phyloP scores from a whole-genome alignment of 192 early-diverging fungal genomes.

The Coemansia furcata region DNA sequence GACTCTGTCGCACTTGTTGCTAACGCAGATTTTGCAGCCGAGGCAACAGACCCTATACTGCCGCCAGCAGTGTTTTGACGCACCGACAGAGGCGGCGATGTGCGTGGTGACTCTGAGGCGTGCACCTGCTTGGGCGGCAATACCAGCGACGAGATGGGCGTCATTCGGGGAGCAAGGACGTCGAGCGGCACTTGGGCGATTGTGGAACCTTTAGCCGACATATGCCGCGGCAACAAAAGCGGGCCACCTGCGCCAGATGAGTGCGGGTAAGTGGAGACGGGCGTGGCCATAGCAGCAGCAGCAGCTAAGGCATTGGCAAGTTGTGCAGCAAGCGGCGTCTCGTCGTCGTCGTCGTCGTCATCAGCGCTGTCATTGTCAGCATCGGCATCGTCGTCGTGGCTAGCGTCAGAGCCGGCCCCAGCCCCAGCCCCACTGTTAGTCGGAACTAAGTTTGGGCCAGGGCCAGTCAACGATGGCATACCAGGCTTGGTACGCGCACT shows the following conservation, averaged over 20 bases:
- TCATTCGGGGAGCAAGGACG: slow-evolving; percentile 10
- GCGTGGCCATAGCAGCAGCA: neutral
- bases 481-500: neutral
- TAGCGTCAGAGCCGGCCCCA: neutral
- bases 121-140: slow-evolving; percentile 16
- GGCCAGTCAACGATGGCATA: neutral
- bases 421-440: neutral
- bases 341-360: slow-evolving; percentile 46
- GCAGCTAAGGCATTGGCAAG: slow-evolving; percentile 35
- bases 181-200: slow-evolving; percentile 31
- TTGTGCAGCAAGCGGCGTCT: slow-evolving; percentile 48
- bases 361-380: slow-evolving; percentile 1
- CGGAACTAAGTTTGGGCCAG: neutral
- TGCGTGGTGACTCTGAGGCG: neutral
- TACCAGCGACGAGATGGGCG: slow-evolving; percentile 20
- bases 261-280: neutral
- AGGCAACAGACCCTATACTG: neutral
- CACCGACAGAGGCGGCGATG: neutral
- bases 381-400: neutral
- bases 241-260: neutral
- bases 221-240: slow-evolving; percentile 1
- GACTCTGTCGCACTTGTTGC: too few species aligned
- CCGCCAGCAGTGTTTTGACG: neutral
- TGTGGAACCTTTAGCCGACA: neutral
- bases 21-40: neutral